phyloP scores from a whole-genome alignment of 2,329 filamentous ascomycete genomes.

The Pestalotiopsis sp. region DNA sequence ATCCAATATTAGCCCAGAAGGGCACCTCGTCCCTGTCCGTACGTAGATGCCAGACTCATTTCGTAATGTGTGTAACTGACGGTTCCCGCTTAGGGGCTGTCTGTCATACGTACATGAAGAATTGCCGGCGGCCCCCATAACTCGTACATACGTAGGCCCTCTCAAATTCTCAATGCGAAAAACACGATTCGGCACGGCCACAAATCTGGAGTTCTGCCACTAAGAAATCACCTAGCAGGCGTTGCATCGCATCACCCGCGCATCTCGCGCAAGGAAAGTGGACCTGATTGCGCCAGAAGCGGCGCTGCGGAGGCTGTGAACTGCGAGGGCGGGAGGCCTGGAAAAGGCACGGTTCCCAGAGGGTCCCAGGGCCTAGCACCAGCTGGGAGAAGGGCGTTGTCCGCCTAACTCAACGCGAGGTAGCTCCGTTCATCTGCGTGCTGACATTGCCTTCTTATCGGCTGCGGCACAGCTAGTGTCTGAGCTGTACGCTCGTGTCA shows the following conservation, averaged over 20 bases:
- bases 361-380: background rate
- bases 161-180: background rate
- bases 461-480: slow-evolving; percentile 4
- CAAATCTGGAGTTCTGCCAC: background rate
- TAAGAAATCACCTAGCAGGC: background rate
- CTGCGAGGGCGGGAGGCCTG: background rate
- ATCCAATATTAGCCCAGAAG: background rate
- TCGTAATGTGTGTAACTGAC: background rate
- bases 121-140: background rate
- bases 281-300: slow-evolving; percentile 1
- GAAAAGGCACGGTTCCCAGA: background rate
- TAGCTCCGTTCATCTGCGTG: background rate
- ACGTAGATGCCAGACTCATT: background rate
- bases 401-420: background rate
- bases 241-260: background rate
- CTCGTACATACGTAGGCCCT: background rate
- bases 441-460: slow-evolving; percentile 2
- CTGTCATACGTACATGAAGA: background rate
- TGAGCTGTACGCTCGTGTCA: slow-evolving; percentile 5
- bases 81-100: background rate
- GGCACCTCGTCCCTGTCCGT: background rate
- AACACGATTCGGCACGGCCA: background rate
- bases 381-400: background rate
- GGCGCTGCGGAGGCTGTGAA: background rate
- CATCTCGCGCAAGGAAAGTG: background rate